Evolutionary conservation across 2,329 filamentous ascomycete species (phyloP).

Genomic region (Hymenoscyphus fraxineus): DNA sequence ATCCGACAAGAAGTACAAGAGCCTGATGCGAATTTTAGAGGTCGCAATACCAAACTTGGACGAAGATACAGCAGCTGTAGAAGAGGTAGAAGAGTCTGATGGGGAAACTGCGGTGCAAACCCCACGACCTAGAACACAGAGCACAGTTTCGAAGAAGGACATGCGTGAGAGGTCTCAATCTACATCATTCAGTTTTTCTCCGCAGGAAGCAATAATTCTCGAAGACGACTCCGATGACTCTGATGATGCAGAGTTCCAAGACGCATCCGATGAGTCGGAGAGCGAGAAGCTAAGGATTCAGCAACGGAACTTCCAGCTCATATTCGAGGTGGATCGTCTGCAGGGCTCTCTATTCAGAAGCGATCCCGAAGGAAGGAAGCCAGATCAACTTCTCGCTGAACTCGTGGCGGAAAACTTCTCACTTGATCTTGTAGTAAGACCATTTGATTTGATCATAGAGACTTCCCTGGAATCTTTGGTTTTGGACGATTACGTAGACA

Average conservation of each 20-base stretch:
- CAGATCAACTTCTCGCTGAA: slow-evolving; percentile 82
- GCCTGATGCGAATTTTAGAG: slow-evolving; percentile 91
- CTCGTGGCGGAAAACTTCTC: slow-evolving; percentile 86
- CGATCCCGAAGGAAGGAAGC: slow-evolving; percentile 70
- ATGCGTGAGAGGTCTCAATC: slow-evolving; percentile 55
- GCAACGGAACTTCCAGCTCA: slow-evolving; percentile 91
- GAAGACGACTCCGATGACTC: slow-evolving; percentile 57
- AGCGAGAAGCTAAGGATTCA: slow-evolving; percentile 67
- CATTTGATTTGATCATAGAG: slow-evolving; percentile 90
- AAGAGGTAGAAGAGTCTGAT: slow-evolving; percentile 10
- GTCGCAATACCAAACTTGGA: slow-evolving; percentile 87
- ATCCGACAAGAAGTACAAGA: slow-evolving; percentile 96
- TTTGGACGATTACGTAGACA: slow-evolving; percentile 90
- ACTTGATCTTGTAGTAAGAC: slow-evolving; percentile 80
- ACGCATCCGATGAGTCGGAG: slow-evolving; percentile 56
- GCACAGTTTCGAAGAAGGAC: slow-evolving; percentile 35
- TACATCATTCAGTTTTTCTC: slow-evolving; percentile 69
- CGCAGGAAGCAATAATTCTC: slow-evolving; percentile 72
- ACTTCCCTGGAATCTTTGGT: slow-evolving; percentile 82
- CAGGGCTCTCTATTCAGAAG: slow-evolving; percentile 89
- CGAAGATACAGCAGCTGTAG: slow-evolving; percentile 37
- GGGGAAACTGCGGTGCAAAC: slow-evolving; percentile 9
- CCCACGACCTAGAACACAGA: slow-evolving; percentile 25
- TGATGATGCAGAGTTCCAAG: slow-evolving; percentile 62
- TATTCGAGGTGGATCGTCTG: slow-evolving; percentile 90